These are phyloP conservation scores for Aegilops umbellulata DNA, from an alignment of 176 grass and related monocot genomes.

Conservation along the genomic window DNA sequence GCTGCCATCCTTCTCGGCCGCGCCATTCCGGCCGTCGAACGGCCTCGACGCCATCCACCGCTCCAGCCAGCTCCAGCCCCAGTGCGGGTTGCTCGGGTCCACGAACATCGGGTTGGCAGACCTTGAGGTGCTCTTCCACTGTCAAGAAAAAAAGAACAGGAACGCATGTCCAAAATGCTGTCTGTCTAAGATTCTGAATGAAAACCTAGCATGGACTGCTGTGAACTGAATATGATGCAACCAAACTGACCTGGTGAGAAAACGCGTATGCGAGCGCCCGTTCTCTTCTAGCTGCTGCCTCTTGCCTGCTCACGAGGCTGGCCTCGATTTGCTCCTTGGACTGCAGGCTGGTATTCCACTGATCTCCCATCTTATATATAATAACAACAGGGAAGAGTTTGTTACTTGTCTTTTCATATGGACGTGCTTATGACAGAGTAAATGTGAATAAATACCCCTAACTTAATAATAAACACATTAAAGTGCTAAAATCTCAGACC, in stretches of 20 bases:
- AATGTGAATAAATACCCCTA: not conserved
- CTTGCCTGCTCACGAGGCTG: conserved; percentile 62
- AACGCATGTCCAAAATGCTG: not conserved
- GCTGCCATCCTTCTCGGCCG: conserved; percentile 41
- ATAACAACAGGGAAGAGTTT: conserved; percentile 1
- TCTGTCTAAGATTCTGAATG: not conserved
- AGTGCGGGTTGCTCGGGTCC: conserved; percentile 59
- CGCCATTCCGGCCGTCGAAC: conserved; percentile 34
- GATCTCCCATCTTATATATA: conserved; percentile 48
- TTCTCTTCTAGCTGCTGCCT: conserved; percentile 69
- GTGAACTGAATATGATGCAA: not conserved
- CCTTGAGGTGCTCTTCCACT: conserved; percentile 72
- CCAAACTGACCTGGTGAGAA: conserved; percentile 60
- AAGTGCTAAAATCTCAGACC: not conserved
- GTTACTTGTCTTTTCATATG: not conserved
- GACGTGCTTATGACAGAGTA: not conserved
- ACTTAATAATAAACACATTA: not conserved
- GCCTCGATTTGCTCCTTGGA: conserved; percentile 67
- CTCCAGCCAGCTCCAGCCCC: conserved; percentile 86
- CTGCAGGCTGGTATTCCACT: conserved; percentile 73
- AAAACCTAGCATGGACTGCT: not conserved
- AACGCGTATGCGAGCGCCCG: conserved; percentile 69
- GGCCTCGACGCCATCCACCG: conserved; percentile 73
- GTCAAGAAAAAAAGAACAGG: not conserved
- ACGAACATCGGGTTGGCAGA: conserved; percentile 64